A percentile compares a stretch with the other conserved stretches of the same genome.
These are phyloP conservation scores for Protomyces pachydermus DNA, from an alignment of 1,139 yeast species.

Conservation along the genomic window DNA sequence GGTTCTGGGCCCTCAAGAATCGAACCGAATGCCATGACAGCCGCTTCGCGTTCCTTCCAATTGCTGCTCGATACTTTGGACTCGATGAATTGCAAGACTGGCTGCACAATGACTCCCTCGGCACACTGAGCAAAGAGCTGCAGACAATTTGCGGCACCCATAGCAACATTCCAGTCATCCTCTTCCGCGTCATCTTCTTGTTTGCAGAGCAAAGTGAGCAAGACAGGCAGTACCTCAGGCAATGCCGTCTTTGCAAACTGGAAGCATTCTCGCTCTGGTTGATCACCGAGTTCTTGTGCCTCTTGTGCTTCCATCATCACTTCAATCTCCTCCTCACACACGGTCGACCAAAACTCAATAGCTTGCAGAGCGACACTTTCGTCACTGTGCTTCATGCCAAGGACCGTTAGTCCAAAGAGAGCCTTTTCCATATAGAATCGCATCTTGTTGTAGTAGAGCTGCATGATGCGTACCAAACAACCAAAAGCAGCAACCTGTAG, in stretches of 20 bases:
- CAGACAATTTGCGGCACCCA: conserved; percentile 98
- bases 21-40: conserved; percentile 98
- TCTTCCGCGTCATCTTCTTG: conserved; percentile 80
- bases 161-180: conserved; percentile 95
- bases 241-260: conserved; percentile 83
- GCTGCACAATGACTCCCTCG: conserved; percentile 77
- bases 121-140: conserved; percentile 90
- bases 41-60: conserved; percentile 94
- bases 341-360: conserved; percentile 96
- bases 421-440: conserved; percentile 96
- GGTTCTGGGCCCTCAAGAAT: conserved; percentile 91
- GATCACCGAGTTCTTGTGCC: conserved; percentile 36
- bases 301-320: conserved; percentile 66
- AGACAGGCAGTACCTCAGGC: conserved; percentile 79
- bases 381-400: conserved; percentile 83
- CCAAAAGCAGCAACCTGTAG: conserved; percentile 95
- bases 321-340: conserved; percentile 92
- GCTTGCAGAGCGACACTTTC: conserved; percentile 97
- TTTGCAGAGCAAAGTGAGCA: conserved; percentile 70
- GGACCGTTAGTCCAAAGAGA: conserved; percentile 77
- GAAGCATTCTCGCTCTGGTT: conserved; percentile 39
- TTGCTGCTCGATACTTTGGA: conserved; percentile 54
- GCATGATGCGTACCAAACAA: conserved; percentile 88
- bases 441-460: conserved; percentile 82
- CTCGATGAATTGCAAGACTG: conserved; percentile 78